Evolutionary conservation across 1,139 yeast species (phyloP).

Genomic region (Debaryomycetaceae sp.): DNA sequence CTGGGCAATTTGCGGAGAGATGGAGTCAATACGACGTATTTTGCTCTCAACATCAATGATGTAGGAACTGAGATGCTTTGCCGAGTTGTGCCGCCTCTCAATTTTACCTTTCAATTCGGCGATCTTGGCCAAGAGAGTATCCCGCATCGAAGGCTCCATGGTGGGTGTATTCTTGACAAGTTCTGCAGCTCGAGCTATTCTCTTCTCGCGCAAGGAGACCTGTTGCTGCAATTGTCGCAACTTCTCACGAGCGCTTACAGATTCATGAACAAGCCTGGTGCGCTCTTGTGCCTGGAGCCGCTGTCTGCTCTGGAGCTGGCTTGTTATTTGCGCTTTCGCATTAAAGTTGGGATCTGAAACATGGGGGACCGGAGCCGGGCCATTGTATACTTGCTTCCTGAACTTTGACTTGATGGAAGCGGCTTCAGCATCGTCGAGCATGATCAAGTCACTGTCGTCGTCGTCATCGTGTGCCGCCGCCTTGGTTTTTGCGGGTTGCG

Average conservation of each 20-base stretch:
- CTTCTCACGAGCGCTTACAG: conserved; percentile 1
- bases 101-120: conserved; percentile 3
- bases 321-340: conserved; percentile 1
- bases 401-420: conserved; percentile 5
- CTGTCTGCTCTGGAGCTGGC: conserved; percentile 4
- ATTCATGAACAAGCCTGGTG: conserved; percentile 1
- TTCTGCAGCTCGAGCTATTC: conserved; percentile 1
- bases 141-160: not conserved
- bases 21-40: not conserved
- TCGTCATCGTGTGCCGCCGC: conserved; percentile 2
- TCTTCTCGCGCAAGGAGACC: conserved; percentile 1
- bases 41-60: not conserved
- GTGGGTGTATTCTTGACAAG: conserved; percentile 1
- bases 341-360: conserved; percentile 6
- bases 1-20: not conserved
- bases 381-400: conserved; percentile 9
- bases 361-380: conserved; percentile 27
- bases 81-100: no score
- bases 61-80: not conserved
- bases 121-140: conserved; percentile 2
- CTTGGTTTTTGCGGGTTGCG: no score
- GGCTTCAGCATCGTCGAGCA: conserved; percentile 11
- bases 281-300: conserved; percentile 2
- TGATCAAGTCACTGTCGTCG: conserved; percentile 14
- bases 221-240: not conserved